Conservation (phyloP, 2,329 filamentous ascomycete species). For the Seiridium unicorne region DNA sequence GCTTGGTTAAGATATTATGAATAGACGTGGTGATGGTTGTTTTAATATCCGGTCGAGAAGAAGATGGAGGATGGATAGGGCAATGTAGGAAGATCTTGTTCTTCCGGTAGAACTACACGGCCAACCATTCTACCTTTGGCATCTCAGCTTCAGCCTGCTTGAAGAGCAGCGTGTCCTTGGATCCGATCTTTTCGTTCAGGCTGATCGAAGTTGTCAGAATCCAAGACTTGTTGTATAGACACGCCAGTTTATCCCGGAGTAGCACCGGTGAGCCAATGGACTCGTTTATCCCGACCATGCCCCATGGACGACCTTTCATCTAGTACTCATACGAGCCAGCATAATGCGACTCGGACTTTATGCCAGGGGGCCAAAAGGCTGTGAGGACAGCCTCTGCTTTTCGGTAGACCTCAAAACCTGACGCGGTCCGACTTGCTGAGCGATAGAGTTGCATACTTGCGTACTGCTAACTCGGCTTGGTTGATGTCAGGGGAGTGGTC, state of each 20-base stretch:
- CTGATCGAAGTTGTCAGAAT: not conserved
- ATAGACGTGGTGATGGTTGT: not conserved
- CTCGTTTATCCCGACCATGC: conserved; percentile 10
- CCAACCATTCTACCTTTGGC: not conserved
- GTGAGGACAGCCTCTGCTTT: conserved; percentile 15
- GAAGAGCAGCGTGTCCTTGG: conserved; percentile 4
- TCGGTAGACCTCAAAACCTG: conserved; percentile 15
- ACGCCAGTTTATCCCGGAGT: conserved; percentile 19
- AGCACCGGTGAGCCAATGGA: conserved; percentile 16
- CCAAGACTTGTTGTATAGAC: conserved; percentile 17
- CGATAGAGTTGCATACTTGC: conserved; percentile 18
- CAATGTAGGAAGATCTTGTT: not conserved
- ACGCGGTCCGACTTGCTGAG: conserved; percentile 19
- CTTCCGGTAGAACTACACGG: not conserved
- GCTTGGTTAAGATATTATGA: not conserved
- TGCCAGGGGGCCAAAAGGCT: conserved; percentile 19
- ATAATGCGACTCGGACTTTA: conserved; percentile 12
- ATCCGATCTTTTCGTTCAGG: not conserved
- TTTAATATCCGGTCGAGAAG: not conserved
- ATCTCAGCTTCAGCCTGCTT: not conserved
- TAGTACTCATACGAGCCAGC: conserved; percentile 17
- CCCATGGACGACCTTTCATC: conserved; percentile 18
- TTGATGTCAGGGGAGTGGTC: too few relatives aligned
- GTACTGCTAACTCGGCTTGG: not conserved
- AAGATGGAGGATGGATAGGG: not conserved